Evolutionary conservation across 1,139 yeast species (phyloP), one percentile per base, ranked within the genome.

Genomic region (Pichia sp.): DNA sequence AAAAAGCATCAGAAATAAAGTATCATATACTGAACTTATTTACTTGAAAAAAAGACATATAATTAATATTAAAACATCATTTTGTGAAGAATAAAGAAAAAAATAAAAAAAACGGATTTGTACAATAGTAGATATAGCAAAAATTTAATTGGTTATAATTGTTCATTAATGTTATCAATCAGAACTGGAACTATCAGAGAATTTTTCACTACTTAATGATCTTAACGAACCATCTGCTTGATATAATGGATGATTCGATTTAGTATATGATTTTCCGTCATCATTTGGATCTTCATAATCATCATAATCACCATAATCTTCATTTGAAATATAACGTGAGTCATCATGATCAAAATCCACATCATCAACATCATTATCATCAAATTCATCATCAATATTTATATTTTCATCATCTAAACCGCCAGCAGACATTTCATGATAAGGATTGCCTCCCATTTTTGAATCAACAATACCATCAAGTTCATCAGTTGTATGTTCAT

Each of bases 271-370:
- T 59, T 78, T 79, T 0, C 92, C 92, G 56, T 84, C 94, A 60
- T 84, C 92, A 58, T 83, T 81, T 3, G 92, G 92, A 60, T 83
- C 92, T 55, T 79, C 78, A 55, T 83, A 83, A 48, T 81, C 87
- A 46, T 79, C 85, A 28, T 71, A 78, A 26, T 69, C 72, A 30
- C 60, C 67, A 24, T 58, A 64, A 35, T 51, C 55, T 29, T 46
- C 49, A 33, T 43, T 30, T 27, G 30, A 30, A 22, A 36, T 43
- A 26, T 35, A 39, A 20, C 30, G 34, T 5, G 7, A 25, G 51
- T 78, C 83, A 44, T 76, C 83, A 30, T 69, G 76, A 27, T 67
- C 72, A 35, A 59, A 63, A 22, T 57, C 62, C 34, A 50, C 55
- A 25, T 48, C 49, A 20, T 52, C 53, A 30, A 40, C 45, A 29